These are phyloP conservation scores for Galeopsis tetrahit DNA, from an alignment of 257 asterid genomes.

Conservation along the genomic window DNA sequence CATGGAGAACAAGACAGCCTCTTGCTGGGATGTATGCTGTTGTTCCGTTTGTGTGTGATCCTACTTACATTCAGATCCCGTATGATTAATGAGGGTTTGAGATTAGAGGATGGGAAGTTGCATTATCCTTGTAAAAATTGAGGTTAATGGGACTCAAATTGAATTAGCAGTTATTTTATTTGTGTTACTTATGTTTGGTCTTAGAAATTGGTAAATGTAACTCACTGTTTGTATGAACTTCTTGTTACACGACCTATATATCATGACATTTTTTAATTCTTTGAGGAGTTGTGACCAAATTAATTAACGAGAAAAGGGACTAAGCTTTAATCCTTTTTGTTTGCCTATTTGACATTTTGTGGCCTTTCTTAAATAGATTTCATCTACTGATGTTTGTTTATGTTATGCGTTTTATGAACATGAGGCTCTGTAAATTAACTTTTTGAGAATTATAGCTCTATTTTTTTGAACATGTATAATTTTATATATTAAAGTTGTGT, in stretches of 20 bases:
- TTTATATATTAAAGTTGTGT: too few relatives aligned
- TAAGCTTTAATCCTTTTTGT: too few relatives aligned
- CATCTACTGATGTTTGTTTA: too few relatives aligned
- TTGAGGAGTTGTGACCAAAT: too few relatives aligned
- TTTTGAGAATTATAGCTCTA: too few relatives aligned
- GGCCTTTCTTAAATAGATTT: too few relatives aligned
- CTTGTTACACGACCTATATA: not conserved
- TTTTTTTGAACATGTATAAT: too few relatives aligned
- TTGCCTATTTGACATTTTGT: too few relatives aligned
- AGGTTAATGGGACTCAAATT: not conserved
- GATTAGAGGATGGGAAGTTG: not conserved
- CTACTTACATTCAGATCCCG: slow-evolving; percentile 93
- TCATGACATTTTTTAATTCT: too few relatives aligned
- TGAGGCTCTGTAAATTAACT: too few relatives aligned
- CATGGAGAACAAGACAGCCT: slow-evolving; percentile 23
- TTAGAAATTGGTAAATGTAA: not conserved
- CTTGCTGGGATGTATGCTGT: slow-evolving; percentile 90
- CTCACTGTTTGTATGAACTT: not conserved
- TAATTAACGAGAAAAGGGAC: too few relatives aligned
- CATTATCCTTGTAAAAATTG: not conserved
- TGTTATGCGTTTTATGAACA: too few relatives aligned
- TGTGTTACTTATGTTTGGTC: not conserved
- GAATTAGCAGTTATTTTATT: not conserved
- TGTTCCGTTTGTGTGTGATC: slow-evolving; percentile 82
- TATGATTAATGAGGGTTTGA: slow-evolving; percentile 50